Evolutionary conservation across 768 basidiomycete genomes (phyloP).

Genomic region (Dioszegia aurantiaca): DNA sequence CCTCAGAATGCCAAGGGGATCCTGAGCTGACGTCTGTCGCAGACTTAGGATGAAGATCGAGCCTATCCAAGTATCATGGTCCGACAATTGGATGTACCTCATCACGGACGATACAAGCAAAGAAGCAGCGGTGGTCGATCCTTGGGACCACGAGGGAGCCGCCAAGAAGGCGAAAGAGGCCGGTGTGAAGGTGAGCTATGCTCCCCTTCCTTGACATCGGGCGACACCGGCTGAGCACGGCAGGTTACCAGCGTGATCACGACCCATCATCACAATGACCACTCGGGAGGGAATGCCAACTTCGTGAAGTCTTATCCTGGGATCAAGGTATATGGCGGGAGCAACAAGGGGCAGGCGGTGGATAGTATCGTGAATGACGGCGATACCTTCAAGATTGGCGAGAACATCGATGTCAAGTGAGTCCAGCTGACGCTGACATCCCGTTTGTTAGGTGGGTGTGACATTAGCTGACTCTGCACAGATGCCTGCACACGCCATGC

Average conservation of each 20-base stretch:
- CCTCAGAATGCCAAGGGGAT: not conserved
- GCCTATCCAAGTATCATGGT: conserved; percentile 22
- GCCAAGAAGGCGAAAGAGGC: conserved; percentile 57
- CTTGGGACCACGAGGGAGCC: conserved; percentile 48
- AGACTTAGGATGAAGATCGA: conserved; percentile 17
- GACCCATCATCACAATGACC: conserved; percentile 90
- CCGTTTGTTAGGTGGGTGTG: not conserved
- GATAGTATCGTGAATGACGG: conserved; percentile 75
- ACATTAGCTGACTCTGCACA: conserved; percentile 41
- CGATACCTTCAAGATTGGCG: conserved; percentile 68
- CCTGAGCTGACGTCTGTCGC: not conserved
- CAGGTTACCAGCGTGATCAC: conserved; percentile 59
- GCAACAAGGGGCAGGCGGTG: conserved; percentile 64
- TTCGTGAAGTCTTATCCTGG: conserved; percentile 58
- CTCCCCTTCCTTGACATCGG: not conserved
- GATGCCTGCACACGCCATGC: conserved; percentile 78
- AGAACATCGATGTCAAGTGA: conserved; percentile 53
- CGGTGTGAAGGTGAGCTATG: conserved; percentile 62
- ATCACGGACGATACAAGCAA: conserved; percentile 46
- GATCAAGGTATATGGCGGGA: conserved; percentile 76
- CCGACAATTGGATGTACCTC: conserved; percentile 53
- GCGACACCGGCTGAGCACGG: not conserved
- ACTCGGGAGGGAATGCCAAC: conserved; percentile 75
- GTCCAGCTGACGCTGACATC: not conserved
- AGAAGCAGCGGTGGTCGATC: conserved; percentile 49